Evolutionary conservation across 805 yeast species (phyloP).

Genomic region (Candida loeiensis): DNA sequence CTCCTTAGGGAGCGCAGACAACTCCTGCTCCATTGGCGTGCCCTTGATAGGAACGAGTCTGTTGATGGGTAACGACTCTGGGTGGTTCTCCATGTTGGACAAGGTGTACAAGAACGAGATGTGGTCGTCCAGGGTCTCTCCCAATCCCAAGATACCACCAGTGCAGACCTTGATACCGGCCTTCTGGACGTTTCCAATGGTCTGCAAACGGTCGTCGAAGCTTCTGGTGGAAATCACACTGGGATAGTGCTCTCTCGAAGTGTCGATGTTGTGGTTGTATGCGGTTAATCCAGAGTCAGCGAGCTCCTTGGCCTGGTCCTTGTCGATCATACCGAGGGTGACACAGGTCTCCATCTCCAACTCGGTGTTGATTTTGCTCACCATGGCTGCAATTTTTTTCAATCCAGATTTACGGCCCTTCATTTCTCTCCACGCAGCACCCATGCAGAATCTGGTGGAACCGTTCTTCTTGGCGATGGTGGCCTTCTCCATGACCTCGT

Average conservation of each 20-base stretch:
- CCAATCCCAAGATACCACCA: constrained; percentile 78
- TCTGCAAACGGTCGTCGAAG: constrained; percentile 67
- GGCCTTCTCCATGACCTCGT: constrained; percentile 63
- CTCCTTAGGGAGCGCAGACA: constrained; percentile 31
- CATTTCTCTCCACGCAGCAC: constrained; percentile 90
- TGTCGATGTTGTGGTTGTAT: constrained; percentile 46
- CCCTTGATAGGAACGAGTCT: constrained; percentile 76
- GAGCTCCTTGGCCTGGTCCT: constrained; percentile 57
- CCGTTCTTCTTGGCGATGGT: constrained; percentile 57
- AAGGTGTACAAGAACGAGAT: constrained; percentile 63
- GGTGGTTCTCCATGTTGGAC: constrained; percentile 67
- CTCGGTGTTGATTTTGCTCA: constrained; percentile 44
- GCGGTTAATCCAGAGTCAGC: constrained; percentile 76
- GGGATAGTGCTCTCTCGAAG: constrained; percentile 48
- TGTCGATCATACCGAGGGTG: constrained; percentile 63
- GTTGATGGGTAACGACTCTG: constrained; percentile 80
- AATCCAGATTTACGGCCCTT: constrained; percentile 43
- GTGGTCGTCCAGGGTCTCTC: constrained; percentile 71
- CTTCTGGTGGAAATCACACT: constrained; percentile 48
- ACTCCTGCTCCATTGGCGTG: constrained; percentile 65
- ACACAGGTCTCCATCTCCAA: constrained; percentile 62
- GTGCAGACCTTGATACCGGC: constrained; percentile 61
- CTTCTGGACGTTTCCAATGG: constrained; percentile 63
- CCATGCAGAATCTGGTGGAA: constrained; percentile 77
- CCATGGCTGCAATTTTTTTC: constrained; percentile 60